Evolutionary conservation across 202 grass and related monocot genomes (phyloP).

Genomic region (Zoysia matrella): DNA sequence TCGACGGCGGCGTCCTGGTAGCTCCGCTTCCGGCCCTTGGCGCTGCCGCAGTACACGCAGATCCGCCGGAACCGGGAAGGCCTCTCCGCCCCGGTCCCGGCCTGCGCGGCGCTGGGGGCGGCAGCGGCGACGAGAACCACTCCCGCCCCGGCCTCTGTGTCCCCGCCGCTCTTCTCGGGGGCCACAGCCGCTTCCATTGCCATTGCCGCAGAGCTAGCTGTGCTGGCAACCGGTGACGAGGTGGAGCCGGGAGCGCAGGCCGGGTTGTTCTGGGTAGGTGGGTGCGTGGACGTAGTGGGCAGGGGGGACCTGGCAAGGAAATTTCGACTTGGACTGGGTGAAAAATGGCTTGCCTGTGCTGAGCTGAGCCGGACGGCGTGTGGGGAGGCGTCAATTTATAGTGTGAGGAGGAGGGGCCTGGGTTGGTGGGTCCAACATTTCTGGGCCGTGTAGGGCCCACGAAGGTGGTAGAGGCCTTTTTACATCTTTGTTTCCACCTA

Average conservation of each 20-base stretch:
- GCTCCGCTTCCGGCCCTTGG: too few relatives aligned
- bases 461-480: too few relatives aligned
- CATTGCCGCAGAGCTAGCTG: not conserved
- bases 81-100: constrained; percentile 39
- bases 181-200: constrained; percentile 23
- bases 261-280: constrained; percentile 37
- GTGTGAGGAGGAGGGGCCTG: not conserved
- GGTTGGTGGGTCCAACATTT: too few relatives aligned
- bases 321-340: constrained; percentile 10
- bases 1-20: too few relatives aligned
- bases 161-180: constrained; percentile 26
- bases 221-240: not conserved
- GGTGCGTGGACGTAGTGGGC: constrained; percentile 24
- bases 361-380: constrained; percentile 39
- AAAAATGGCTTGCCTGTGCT: not conserved
- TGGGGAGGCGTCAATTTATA: constrained; percentile 48
- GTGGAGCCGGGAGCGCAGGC: not conserved
- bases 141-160: not conserved
- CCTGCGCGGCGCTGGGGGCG: constrained; percentile 3
- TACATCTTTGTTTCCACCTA: too few relatives aligned
- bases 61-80: constrained; percentile 64
- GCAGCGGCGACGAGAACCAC: not conserved
- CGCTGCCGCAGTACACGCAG: too few relatives aligned
- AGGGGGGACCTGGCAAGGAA: not conserved
- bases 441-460: too few relatives aligned